phyloP scores from a whole-genome alignment of 768 basidiomycete species.

The Pisolithus albus region DNA sequence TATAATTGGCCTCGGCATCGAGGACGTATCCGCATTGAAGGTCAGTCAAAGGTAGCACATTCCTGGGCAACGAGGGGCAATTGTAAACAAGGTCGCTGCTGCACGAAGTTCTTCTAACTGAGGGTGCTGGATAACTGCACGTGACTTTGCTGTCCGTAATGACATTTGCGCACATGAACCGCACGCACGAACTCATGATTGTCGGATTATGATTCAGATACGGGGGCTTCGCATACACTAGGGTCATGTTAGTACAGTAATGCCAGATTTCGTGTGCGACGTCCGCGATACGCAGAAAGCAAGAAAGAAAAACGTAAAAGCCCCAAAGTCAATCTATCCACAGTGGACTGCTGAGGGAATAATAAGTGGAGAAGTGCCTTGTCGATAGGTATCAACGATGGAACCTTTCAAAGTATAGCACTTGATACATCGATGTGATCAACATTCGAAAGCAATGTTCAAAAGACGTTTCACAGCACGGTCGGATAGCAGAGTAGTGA shows the following conservation, averaged over 20 bases:
- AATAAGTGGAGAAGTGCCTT: not conserved
- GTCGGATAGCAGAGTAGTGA: not conserved
- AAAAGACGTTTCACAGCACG: not conserved
- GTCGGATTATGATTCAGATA: too few species aligned
- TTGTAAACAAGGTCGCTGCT: too few species aligned
- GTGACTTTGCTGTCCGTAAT: too few species aligned
- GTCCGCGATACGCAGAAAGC: not conserved
- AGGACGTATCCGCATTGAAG: too few species aligned
- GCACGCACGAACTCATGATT: too few species aligned
- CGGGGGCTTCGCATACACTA: not conserved
- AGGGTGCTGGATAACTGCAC: too few species aligned
- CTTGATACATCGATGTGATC: not conserved
- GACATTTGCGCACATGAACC: too few species aligned
- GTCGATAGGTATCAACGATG: not conserved
- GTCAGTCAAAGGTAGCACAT: too few species aligned
- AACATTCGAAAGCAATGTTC: not conserved
- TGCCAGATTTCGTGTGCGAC: not conserved
- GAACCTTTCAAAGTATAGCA: not conserved
- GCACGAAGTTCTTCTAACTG: too few species aligned
- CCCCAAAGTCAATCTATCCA: not conserved
- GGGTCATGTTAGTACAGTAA: not conserved
- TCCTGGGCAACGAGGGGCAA: too few species aligned
- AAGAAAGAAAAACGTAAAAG: not conserved
- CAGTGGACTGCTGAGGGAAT: not conserved
- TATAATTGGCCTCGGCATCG: too few species aligned